Evolutionary conservation across 495 filamentous ascomycete species (phyloP), one percentile per base, ranked within the genome.

Genomic region (Talaromyces proteolyticus): DNA sequence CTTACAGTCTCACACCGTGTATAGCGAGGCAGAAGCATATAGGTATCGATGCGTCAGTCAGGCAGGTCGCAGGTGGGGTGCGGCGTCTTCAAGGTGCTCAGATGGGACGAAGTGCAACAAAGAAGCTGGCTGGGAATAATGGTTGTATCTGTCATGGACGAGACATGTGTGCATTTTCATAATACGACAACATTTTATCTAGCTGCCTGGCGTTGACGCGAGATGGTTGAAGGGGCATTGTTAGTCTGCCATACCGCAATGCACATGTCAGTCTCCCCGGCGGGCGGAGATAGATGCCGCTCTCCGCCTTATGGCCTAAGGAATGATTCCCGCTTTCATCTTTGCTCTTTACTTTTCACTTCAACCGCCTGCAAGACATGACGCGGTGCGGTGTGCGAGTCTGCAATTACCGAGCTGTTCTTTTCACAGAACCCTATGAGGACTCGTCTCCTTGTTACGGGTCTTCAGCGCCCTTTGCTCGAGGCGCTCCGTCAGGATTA

Each of bases 1-100:
- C 8, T 43, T 8, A 19, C 8, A 43, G 17, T 11, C 8, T 16
- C 40, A 5, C 10, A 11, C 17, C 16, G 40, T 2, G 10, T 19
- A 10, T 34, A 34, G 29, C n/a, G n/a, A 14, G 29, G 29, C 8
- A 1, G 29, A 4, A 8, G 29, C 14, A 14, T 34, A 34, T 34
- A 14, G 29, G 14, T 34, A 14, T 34, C 29, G 14, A 34, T 10
- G 14, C 20, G 29, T 25, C 24, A 36, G 14, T 20, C 25, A 25
- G 24, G n/a, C 46, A 49, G 46, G 46, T 17, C 20, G 38, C 34
- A 49, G 43, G 43, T 45, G 43, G 43, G 43, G 42, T 44, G 19
- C 42, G 42, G 42, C 42, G 23, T 44, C 23, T 29, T 24, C 23
- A 45, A 25, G 42, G 43, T 45, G 23, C 29, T 4, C 4, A 14